Evolutionary conservation across 441 rosid genomes (phyloP), one percentile per base, ranked within the genome.

Genomic region (Breynia disticha): DNA sequence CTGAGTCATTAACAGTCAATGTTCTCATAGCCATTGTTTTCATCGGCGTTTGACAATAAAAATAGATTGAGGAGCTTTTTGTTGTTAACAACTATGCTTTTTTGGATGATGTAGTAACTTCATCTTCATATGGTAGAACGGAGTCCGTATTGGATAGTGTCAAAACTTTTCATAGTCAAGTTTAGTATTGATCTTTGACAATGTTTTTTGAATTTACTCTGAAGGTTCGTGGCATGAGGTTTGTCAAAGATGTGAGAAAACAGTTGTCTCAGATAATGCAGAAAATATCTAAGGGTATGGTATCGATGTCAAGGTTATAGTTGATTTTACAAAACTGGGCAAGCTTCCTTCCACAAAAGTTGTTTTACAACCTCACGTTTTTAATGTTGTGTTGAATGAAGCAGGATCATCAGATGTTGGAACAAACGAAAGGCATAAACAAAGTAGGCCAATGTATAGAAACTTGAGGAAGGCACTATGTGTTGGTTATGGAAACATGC

Each of bases 231-330:
- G 97, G 99, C 60, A 93, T 93, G 97, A 68, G 39, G 68, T 89
- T 93, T 72, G 95, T 80, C 65, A 93, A 75, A 78, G 99, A 93
- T 70, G 86, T 89, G 42, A 78, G 96, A 65, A 85, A 69, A 79
- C 99, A 93, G 67, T 63, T 93, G 56, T 80, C 78, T 68, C 97
- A 89, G 75, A 84, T 93, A 70, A 89, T 93, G 96, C 84, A 83
- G 70, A 86, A 84, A 68, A 79, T 78, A 65, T 86, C 86, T 6
- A 84, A 69, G 62, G 93, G 99, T 93, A 57, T 35, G 16, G n/a
- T 22, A 13, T 15, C 32, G 18, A 19, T 28, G 54, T 32, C 44
- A 41, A 6, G 15, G 10, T 41, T 41, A 41, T 15, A 41, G 35
- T 28, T 28, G n/a, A 28, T 28, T 28, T 28, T 28, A 28, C 35